These are phyloP conservation scores for Botrytis deweyae DNA, from an alignment of 2,329 filamentous ascomycete genomes.

Conservation along the genomic window DNA sequence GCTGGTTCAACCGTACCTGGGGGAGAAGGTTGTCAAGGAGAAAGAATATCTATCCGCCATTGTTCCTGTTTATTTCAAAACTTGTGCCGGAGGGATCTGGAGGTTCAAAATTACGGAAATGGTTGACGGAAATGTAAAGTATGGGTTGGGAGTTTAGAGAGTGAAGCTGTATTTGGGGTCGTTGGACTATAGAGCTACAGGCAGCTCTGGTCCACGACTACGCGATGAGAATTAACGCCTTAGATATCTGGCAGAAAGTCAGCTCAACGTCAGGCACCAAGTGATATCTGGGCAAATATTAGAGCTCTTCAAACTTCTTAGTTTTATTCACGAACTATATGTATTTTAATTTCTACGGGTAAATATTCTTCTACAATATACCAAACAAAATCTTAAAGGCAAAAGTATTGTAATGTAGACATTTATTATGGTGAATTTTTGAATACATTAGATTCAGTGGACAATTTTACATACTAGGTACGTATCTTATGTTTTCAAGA, in stretches of 20 bases:
- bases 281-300: neutral
- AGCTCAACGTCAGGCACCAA: constrained; percentile 17
- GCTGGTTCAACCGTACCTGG: constrained; percentile 67
- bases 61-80: constrained; percentile 37
- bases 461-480: neutral
- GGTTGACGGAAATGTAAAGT: constrained; percentile 18
- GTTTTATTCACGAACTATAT: neutral
- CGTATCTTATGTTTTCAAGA: neutral
- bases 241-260: neutral
- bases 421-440: neutral
- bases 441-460: neutral
- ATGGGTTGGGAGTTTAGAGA: constrained; percentile 22
- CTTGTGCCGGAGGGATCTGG: constrained; percentile 12
- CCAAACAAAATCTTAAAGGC: fast-evolving
- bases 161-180: constrained; percentile 29
- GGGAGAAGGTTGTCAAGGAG: constrained; percentile 98
- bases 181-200: constrained; percentile 24
- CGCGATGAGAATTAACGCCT: constrained; percentile 26
- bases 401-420: neutral
- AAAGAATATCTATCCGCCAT: constrained; percentile 99
- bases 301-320: neutral
- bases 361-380: neutral
- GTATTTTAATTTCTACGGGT: neutral
- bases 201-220: constrained; percentile 29
- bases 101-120: constrained; percentile 11